Conservation (phyloP, 176 grass and related monocot genomes). For the Zizania latifolia region DNA sequence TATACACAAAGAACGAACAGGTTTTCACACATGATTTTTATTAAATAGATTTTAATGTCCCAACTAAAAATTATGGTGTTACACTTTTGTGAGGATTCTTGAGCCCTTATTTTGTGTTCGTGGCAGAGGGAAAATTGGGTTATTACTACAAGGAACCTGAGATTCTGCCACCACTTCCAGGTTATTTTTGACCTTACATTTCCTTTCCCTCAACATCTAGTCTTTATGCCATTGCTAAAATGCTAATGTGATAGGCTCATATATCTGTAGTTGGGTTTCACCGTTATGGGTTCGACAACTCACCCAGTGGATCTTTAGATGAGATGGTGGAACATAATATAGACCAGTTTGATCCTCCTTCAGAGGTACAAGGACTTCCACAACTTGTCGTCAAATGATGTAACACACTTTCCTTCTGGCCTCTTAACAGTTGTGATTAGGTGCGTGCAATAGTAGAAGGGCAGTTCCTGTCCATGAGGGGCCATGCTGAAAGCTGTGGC, state of each 20-base stretch:
- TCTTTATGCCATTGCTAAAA: slow-evolving; percentile 19
- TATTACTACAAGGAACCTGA: slow-evolving; percentile 93
- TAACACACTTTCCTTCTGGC: not conserved
- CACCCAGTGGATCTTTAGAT: slow-evolving; percentile 19
- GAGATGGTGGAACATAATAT: slow-evolving; percentile 26
- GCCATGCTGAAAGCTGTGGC: slow-evolving; percentile 73
- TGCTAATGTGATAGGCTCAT: not conserved
- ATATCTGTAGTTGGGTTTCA: slow-evolving; percentile 52
- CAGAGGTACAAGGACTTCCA: slow-evolving; percentile 42
- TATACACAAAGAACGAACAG: too few relatives aligned
- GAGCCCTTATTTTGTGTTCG: not conserved
- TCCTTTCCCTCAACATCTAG: not conserved
- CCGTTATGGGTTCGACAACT: slow-evolving; percentile 43
- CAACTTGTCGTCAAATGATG: not conserved
- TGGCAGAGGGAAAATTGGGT: slow-evolving; percentile 59
- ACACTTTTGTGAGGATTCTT: slow-evolving; percentile 18
- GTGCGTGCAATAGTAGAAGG: slow-evolving; percentile 69
- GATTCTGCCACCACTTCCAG: slow-evolving; percentile 80
- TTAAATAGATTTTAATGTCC: too few relatives aligned
- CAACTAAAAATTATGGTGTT: too few relatives aligned
- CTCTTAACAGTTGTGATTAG: not conserved
- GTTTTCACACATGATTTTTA: too few relatives aligned
- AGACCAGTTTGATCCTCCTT: slow-evolving; percentile 62
- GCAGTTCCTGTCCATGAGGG: slow-evolving; percentile 77
- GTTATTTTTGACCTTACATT: slow-evolving; percentile 33